Percentiles rank a stretch among this genome's conserved stretches.
phyloP scores from a whole-genome alignment of 2,329 filamentous ascomycete species.

The Xylaria digitata region DNA sequence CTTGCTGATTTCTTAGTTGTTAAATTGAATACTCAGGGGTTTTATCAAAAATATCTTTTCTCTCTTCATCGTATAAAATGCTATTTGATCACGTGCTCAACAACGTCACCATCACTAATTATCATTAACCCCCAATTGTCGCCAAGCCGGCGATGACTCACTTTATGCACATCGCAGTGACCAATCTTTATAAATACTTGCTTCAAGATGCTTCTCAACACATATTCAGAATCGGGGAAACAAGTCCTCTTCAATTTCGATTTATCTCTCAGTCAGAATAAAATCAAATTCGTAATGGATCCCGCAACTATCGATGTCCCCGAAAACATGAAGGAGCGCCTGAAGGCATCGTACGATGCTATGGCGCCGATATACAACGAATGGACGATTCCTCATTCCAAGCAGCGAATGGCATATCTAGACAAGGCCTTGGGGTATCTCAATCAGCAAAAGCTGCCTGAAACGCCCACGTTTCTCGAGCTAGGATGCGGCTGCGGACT shows the following conservation, averaged over 20 bases:
- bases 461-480: slow-evolving; percentile 51
- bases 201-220: too few relatives aligned
- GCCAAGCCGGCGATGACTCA: not conserved
- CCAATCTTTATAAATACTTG: too few relatives aligned
- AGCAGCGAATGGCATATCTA: slow-evolving; percentile 52
- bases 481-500: slow-evolving; percentile 57
- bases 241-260: not conserved
- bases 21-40: too few relatives aligned
- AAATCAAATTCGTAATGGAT: slow-evolving; percentile 10
- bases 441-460: not conserved
- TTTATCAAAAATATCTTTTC: not conserved
- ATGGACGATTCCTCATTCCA: slow-evolving; percentile 53
- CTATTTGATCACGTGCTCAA: too few relatives aligned
- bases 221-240: not conserved
- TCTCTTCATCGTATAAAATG: not conserved
- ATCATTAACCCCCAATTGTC: too few relatives aligned
- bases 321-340: slow-evolving; percentile 53
- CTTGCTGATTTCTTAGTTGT: not conserved
- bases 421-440: slow-evolving; percentile 49
- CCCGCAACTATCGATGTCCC: slow-evolving; percentile 5
- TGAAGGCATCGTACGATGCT: slow-evolving; percentile 55
- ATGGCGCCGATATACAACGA: slow-evolving; percentile 55
- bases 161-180: not conserved
- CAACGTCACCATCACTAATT: too few relatives aligned
- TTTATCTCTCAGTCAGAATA: not conserved